Percentiles rank a stretch among this genome's conserved stretches.
Evolutionary conservation across 441 rosid genomes (phyloP).

Genomic region (Gossypium aridum): DNA sequence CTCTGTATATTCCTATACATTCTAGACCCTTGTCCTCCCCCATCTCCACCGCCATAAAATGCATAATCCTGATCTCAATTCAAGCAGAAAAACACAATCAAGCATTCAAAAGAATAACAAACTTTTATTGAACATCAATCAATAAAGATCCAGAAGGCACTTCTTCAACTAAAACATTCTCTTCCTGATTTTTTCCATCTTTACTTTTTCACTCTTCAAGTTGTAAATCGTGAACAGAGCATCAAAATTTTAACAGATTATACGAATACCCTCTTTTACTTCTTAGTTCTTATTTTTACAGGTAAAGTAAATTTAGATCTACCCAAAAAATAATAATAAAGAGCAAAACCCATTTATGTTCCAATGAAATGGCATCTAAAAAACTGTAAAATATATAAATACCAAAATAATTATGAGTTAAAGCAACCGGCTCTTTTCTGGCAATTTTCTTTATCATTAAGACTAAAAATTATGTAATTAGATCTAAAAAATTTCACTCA

Average conservation of each 20-base stretch:
- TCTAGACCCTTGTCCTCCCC: slow-evolving; percentile 59
- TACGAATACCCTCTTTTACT: too few species aligned
- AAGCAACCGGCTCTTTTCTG: background rate
- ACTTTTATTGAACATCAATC: background rate
- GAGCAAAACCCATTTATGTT: background rate
- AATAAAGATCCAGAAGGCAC: background rate
- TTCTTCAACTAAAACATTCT: background rate
- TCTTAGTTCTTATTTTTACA: background rate
- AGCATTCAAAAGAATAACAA: background rate
- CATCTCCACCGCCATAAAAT: slow-evolving; percentile 57
- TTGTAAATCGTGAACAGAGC: background rate
- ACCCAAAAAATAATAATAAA: background rate
- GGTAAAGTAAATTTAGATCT: background rate
- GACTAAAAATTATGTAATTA: background rate
- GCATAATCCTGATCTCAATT: slow-evolving; percentile 63
- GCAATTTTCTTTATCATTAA: background rate
- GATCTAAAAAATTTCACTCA: slow-evolving; percentile 23
- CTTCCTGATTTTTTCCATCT: background rate
- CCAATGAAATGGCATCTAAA: background rate
- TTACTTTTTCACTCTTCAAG: background rate
- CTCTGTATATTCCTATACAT: slow-evolving; percentile 56
- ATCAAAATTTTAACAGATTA: background rate
- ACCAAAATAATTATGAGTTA: background rate
- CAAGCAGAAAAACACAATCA: slow-evolving; percentile 16
- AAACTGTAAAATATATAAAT: background rate